These are phyloP conservation scores for Ascoidea asiatica DNA, from an alignment of 805 yeast genomes.

Conservation along the genomic window DNA sequence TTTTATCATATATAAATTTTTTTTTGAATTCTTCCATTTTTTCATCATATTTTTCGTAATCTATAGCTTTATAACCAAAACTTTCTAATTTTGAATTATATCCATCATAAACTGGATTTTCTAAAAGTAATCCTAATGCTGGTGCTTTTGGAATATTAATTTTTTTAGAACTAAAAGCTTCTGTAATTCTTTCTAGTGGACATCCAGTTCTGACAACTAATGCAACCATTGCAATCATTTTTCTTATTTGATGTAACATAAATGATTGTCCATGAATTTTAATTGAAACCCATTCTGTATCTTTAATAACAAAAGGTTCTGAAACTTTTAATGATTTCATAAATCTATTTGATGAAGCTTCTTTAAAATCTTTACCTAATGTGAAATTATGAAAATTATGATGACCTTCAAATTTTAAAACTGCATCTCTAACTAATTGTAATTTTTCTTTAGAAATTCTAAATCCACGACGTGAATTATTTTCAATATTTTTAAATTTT, in stretches of 20 bases:
- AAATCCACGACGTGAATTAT: slow-evolving; percentile 50
- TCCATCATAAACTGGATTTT: slow-evolving; percentile 83
- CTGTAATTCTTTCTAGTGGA: slow-evolving; percentile 60
- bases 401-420: slow-evolving; percentile 67
- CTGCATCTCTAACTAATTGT: slow-evolving; percentile 47
- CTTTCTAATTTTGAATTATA: slow-evolving; percentile 60
- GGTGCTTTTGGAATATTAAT: slow-evolving; percentile 96
- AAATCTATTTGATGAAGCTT: slow-evolving; percentile 71
- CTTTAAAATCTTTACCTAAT: slow-evolving; percentile 67
- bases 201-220: slow-evolving; percentile 77
- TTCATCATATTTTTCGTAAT: slow-evolving; percentile 47
- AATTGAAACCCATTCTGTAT: slow-evolving; percentile 91
- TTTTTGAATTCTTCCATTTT: slow-evolving; percentile 80
- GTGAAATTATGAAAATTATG: slow-evolving; percentile 91
- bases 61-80: slow-evolving; percentile 66
- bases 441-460: slow-evolving; percentile 54
- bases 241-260: slow-evolving; percentile 95
- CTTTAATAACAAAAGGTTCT: slow-evolving; percentile 82
- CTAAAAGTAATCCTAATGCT: slow-evolving; percentile 80
- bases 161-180: slow-evolving; percentile 62
- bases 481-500: slow-evolving; percentile 49
- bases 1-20: slow-evolving; percentile 82
- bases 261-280: slow-evolving; percentile 97
- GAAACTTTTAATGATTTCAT: slow-evolving; percentile 72
- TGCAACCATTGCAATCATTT: slow-evolving; percentile 94